Percentiles rank a stretch among this genome's conserved stretches.
phyloP scores from a whole-genome alignment of 2,329 filamentous ascomycete genomes.

The Dactylonectria macrodidyma region DNA sequence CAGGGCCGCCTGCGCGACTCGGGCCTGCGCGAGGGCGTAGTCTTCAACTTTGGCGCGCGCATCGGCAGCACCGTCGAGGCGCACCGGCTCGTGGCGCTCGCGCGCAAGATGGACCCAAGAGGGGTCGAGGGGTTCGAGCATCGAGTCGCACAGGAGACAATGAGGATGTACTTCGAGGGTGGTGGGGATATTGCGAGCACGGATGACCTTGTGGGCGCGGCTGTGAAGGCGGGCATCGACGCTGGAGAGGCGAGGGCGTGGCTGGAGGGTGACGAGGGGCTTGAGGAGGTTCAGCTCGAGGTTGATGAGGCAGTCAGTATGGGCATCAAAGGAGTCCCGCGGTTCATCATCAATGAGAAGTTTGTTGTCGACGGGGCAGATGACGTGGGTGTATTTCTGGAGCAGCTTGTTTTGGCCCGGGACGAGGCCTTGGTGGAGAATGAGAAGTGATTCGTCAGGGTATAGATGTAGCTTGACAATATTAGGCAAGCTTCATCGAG shows the following conservation, averaged over 20 bases:
- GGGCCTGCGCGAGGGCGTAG: slow-evolving; percentile 77
- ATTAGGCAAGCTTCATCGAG: not conserved
- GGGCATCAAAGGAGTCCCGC: slow-evolving; percentile 77
- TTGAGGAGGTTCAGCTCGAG: slow-evolving; percentile 70
- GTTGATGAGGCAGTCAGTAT: slow-evolving; percentile 66
- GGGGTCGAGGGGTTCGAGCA: slow-evolving; percentile 64
- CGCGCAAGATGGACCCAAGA: slow-evolving; percentile 58
- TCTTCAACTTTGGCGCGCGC: slow-evolving; percentile 74
- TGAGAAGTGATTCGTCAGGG: not conserved
- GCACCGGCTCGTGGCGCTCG: slow-evolving; percentile 77
- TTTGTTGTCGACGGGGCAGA: slow-evolving; percentile 81
- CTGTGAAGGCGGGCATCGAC: slow-evolving; percentile 68
- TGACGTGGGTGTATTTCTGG: slow-evolving; percentile 76
- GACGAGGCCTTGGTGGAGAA: slow-evolving; percentile 38
- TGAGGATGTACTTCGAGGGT: slow-evolving; percentile 76
- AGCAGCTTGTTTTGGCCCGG: slow-evolving; percentile 72
- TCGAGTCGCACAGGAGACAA: slow-evolving; percentile 73
- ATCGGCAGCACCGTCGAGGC: slow-evolving; percentile 63
- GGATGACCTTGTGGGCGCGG: slow-evolving; percentile 67
- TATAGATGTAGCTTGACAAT: not conserved
- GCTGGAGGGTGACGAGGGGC: slow-evolving; percentile 69
- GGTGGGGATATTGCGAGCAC: slow-evolving; percentile 74
- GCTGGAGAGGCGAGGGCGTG: slow-evolving; percentile 66
- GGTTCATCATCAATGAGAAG: slow-evolving; percentile 79
- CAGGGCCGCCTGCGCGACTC: slow-evolving; percentile 69